These are phyloP conservation scores for Amauroascus verrucosus DNA, from an alignment of 2,329 filamentous ascomycete genomes.

Conservation along the genomic window DNA sequence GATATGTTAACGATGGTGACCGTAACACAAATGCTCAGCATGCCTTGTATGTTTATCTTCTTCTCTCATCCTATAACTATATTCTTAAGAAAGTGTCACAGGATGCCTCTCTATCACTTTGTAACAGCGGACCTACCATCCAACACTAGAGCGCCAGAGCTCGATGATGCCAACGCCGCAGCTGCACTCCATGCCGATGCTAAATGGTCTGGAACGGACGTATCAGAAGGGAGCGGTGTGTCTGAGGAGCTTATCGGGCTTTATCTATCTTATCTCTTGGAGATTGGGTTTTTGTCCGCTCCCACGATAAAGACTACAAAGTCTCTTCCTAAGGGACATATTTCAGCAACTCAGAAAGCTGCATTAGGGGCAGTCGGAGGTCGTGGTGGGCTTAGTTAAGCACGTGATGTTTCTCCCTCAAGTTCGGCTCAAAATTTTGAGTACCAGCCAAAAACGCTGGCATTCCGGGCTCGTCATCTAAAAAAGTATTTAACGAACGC, in stretches of 20 bases:
- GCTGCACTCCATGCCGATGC: conserved; percentile 54
- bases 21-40: conserved; percentile 58
- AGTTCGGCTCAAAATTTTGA: neutral
- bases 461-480: neutral
- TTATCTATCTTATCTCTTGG: conserved; percentile 51
- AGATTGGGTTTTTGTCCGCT: conserved; percentile 48
- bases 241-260: conserved; percentile 47
- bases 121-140: conserved; percentile 59
- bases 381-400: conserved; percentile 27
- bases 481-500: neutral
- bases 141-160: conserved; percentile 60
- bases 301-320: conserved; percentile 31
- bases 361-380: conserved; percentile 42
- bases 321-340: conserved; percentile 33
- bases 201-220: conserved; percentile 45
- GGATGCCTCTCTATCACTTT: conserved; percentile 63
- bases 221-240: conserved; percentile 44
- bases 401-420: neutral
- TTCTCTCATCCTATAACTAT: neutral
- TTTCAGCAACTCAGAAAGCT: conserved; percentile 34
- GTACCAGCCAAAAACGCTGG: neutral
- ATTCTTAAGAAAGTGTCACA: conserved; percentile 7
- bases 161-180: conserved; percentile 62
- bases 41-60: conserved; percentile 21
- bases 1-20: conserved; percentile 54